Evolutionary conservation across 2,329 filamentous ascomycete genomes (phyloP).

Genomic region (Chrysoporthe deuterocubensis): DNA sequence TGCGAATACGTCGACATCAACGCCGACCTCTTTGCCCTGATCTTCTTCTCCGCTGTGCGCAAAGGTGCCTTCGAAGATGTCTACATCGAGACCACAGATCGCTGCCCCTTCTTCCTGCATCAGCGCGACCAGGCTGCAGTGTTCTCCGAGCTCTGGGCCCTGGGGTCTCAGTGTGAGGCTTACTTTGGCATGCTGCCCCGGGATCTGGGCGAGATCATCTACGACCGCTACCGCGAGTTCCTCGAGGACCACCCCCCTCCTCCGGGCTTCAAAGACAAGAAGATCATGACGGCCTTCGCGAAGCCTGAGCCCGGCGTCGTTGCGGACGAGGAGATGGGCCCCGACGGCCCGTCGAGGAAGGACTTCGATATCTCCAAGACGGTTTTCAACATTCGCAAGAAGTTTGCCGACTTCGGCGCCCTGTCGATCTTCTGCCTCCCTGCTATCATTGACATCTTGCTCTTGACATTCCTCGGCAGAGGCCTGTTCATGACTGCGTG

Average conservation of each 20-base stretch:
- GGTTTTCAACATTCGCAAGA: slow-evolving; percentile 31
- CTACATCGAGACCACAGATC: slow-evolving; percentile 64
- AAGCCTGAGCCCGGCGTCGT: slow-evolving; percentile 33
- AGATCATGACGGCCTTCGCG: slow-evolving; percentile 42
- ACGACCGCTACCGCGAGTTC: slow-evolving; percentile 37
- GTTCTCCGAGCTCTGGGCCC: slow-evolving; percentile 65
- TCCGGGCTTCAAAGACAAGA: slow-evolving; percentile 32
- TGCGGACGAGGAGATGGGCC: slow-evolving; percentile 26
- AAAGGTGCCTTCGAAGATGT: slow-evolving; percentile 64
- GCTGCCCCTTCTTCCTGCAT: slow-evolving; percentile 63
- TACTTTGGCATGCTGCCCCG: slow-evolving; percentile 62
- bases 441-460: slow-evolving; percentile 62
- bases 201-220: slow-evolving; percentile 49
- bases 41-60: slow-evolving; percentile 60
- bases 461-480: slow-evolving; percentile 62
- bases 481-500: slow-evolving; percentile 64
- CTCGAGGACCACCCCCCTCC: slow-evolving; percentile 36
- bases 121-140: slow-evolving; percentile 67
- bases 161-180: slow-evolving; percentile 65
- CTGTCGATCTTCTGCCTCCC: slow-evolving; percentile 66
- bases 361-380: slow-evolving; percentile 29
- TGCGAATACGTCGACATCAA: slow-evolving; percentile 45
- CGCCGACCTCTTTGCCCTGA: slow-evolving; percentile 59
- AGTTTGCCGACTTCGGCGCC: slow-evolving; percentile 55
- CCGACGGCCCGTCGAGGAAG: slow-evolving; percentile 29